Evolutionary conservation across 1,139 yeast species (phyloP).

Genomic region (Arxiozyma telluris): DNA sequence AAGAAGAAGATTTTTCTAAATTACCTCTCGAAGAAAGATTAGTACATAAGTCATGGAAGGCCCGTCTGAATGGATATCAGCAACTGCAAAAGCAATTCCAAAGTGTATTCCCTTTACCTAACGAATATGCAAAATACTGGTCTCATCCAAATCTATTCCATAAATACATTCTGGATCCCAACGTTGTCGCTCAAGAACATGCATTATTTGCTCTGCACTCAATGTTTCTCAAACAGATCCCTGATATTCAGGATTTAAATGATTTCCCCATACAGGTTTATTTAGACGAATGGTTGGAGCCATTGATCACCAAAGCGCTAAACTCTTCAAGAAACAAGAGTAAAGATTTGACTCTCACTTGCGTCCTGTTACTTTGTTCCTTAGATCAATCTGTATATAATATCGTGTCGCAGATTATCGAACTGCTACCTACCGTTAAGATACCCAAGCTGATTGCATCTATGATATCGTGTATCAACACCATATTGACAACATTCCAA

Average conservation of each 20-base stretch:
- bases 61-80: conserved; percentile 69
- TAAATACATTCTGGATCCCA: conserved; percentile 60
- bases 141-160: conserved; percentile 45
- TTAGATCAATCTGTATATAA: conserved; percentile 6
- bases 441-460: conserved; percentile 78
- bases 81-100: conserved; percentile 49
- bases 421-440: conserved; percentile 54
- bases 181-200: conserved; percentile 87
- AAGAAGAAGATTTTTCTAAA: conserved; percentile 51
- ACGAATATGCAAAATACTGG: conserved; percentile 45
- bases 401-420: conserved; percentile 40
- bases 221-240: conserved; percentile 8
- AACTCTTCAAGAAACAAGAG: conserved; percentile 72
- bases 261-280: background rate
- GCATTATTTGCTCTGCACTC: conserved; percentile 45
- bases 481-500: conserved; percentile 61
- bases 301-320: conserved; percentile 64
- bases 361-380: conserved; percentile 55
- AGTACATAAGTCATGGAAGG: conserved; percentile 79
- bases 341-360: conserved; percentile 54
- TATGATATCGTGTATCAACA: conserved; percentile 46
- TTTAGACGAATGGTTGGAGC: conserved; percentile 38
- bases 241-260: background rate
- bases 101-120: conserved; percentile 46
- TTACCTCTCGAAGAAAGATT: conserved; percentile 62